Percentiles rank a stretch among this genome's conserved stretches.
These are phyloP conservation scores for Populus hybrid DNA, from an alignment of 441 rosid genomes.

Conservation along the genomic window DNA sequence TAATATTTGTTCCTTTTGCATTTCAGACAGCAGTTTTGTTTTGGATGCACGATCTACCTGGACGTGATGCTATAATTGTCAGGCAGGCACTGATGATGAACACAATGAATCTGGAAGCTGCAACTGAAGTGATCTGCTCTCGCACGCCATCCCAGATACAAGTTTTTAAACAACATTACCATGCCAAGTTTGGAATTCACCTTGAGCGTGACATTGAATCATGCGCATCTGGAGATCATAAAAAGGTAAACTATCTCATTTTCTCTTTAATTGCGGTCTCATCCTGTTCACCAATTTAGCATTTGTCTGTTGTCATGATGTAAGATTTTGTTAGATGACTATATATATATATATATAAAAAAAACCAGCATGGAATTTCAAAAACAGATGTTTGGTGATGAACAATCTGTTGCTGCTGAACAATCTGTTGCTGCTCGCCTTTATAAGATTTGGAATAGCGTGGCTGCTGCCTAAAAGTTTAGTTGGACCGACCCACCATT, in stretches of 20 bases:
- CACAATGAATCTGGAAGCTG: conserved; percentile 30
- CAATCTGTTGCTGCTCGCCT: background rate
- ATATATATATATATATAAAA: too few relatives aligned
- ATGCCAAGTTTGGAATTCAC: conserved; percentile 36
- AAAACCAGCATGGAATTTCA: background rate
- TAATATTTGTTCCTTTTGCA: background rate
- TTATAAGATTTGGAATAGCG: background rate
- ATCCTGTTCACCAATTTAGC: background rate
- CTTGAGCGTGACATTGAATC: conserved; percentile 53
- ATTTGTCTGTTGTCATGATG: background rate
- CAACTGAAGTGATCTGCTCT: conserved; percentile 59
- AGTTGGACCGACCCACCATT: background rate
- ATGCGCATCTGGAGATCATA: conserved; percentile 47
- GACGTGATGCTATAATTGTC: conserved; percentile 50
- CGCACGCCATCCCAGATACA: conserved; percentile 66
- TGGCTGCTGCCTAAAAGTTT: background rate
- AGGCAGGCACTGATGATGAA: conserved; percentile 29
- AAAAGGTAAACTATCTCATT: conserved; percentile 27
- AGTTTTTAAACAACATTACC: conserved; percentile 48
- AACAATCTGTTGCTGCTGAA: background rate
- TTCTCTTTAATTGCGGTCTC: background rate
- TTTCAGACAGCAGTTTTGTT: conserved; percentile 53
- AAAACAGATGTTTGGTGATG: background rate
- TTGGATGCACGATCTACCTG: conserved; percentile 67
- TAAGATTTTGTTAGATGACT: background rate